Base-by-base conservation (phyloP, 371 early-diverging fungal species). In the Smittium culicis region DNA sequence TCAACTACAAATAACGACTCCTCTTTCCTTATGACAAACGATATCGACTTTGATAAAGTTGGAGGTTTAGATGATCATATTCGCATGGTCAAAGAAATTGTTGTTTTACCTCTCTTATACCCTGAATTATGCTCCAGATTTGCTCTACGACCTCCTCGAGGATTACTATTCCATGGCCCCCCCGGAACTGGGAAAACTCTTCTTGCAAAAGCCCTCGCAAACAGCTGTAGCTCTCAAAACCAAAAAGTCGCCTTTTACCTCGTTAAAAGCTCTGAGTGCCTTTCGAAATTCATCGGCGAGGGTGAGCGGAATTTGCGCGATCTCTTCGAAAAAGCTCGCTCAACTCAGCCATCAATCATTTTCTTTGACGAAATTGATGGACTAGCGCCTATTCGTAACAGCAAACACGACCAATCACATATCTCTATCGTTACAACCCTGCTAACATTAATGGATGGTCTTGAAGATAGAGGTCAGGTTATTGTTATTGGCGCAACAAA, bases 351-450 rank as follows among this genome's bases (percentile, higher is more conserved):
- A 0, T 92, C 97, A 75, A 77, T 99, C 31, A 79, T 99, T 62
- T 99, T 99, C 73, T 96, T 99, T 68, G 99, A 99, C 76, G 99
- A 99, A 77, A 98, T 99, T 65, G 99, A 99, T 75, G 96, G 98
- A 1, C 95, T 99, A 64, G 96, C 99, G 24, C 98, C 98, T 2
- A 99, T 99, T 77, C 86, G 99, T 72, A 99, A 99, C 45, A 45
- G 45, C 45, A 45, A 45, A 45, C 45, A 45, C 20, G 45, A 45
- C 20, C 45, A 45, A 45, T 45, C 45, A 11, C 45, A 45, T 45
- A 45, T 20, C 45, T 45, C 45, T 45, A 45, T 45, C 45, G 45
- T 45, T 20, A 45, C 45, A 5, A 45, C 45, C 45, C 80, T 99
- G 28, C 77, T 99, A 61, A 97, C 98, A 0, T 72, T 98, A 58